These are phyloP conservation scores for Fragosphaeria purpurea DNA, from an alignment of 2,329 filamentous ascomycete species.

Conservation along the genomic window DNA sequence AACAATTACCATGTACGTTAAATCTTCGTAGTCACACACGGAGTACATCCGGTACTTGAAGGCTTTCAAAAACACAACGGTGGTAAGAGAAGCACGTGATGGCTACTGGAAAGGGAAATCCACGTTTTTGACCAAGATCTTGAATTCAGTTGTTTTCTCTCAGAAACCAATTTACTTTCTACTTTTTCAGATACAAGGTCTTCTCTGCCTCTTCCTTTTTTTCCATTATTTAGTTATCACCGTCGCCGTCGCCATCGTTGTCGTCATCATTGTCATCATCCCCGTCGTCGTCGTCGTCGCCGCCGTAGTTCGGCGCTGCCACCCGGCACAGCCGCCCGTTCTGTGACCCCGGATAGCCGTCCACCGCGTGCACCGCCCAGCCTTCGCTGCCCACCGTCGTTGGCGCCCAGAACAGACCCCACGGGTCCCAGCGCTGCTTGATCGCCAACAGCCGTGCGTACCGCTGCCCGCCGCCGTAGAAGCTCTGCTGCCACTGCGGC, in stretches of 20 bases:
- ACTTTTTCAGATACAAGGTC: no score
- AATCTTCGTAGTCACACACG: no score
- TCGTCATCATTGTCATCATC: background rate
- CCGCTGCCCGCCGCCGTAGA: conserved; percentile 24
- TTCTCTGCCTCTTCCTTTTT: background rate
- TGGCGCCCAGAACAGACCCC: conserved; percentile 23
- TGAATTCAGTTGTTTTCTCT: no score
- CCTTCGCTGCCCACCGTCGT: conserved; percentile 11
- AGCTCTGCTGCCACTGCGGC: conserved; percentile 22
- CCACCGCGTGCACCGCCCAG: conserved; percentile 9
- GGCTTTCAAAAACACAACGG: no score
- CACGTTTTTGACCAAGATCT: no score
- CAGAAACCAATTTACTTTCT: no score
- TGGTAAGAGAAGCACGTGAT: no score
- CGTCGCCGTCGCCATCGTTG: background rate
- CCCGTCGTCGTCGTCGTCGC: background rate
- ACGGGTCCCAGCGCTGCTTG: conserved; percentile 30
- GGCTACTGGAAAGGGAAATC: no score
- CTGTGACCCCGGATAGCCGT: conserved; percentile 9
- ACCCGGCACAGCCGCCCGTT: conserved; percentile 9
- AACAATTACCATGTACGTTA: no score
- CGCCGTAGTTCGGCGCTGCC: background rate
- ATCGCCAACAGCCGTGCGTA: conserved; percentile 22
- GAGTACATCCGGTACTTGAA: no score
- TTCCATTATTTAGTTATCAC: background rate